A percentile compares a stretch with the other conserved stretches of the same genome.
Conservation (phyloP, 345 rosid species). For the Lumnitzera racemosa region DNA sequence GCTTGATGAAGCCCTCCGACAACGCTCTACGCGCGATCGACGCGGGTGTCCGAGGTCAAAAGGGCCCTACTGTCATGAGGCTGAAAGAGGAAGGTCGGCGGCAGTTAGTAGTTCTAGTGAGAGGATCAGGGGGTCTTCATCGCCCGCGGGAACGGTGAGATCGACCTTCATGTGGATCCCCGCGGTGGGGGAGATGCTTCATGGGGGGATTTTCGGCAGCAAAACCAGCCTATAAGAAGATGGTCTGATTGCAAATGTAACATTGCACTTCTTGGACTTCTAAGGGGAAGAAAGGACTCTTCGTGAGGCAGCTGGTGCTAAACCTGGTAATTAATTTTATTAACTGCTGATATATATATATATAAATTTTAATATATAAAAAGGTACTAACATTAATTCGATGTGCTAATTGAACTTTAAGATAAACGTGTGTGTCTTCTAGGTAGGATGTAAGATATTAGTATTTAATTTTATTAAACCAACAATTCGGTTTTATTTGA, state of each 20-base stretch:
- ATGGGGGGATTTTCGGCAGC: constrained; percentile 39
- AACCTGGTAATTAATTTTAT: constrained; percentile 24
- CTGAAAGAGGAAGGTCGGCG: constrained; percentile 27
- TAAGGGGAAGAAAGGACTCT: constrained; percentile 48
- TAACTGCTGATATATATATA: too few species aligned
- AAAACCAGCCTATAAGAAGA: constrained; percentile 32
- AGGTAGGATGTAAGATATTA: too few species aligned
- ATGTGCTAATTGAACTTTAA: too few species aligned
- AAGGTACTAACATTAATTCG: too few species aligned
- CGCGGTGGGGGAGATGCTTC: constrained; percentile 68
- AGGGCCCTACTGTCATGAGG: constrained; percentile 29
- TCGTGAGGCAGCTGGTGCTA: constrained; percentile 58
- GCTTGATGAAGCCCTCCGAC: constrained; percentile 83
- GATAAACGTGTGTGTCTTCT: too few species aligned
- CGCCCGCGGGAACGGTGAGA: constrained; percentile 13
- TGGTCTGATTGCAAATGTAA: constrained; percentile 95
- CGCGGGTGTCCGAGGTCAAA: constrained; percentile 37
- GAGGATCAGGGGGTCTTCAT: constrained; percentile 22
- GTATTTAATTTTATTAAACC: too few species aligned
- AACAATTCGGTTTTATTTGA: too few species aligned
- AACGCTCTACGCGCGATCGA: constrained; percentile 74
- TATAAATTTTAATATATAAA: too few species aligned
- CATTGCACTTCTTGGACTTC: constrained; percentile 72
- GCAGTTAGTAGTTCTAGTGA: constrained; percentile 13
- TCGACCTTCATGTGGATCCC: constrained; percentile 53